Evolutionary conservation across 2,329 filamentous ascomycete species (phyloP), one percentile per base, ranked within the genome.

Genomic region (Myriosclerotinia duriaeana): DNA sequence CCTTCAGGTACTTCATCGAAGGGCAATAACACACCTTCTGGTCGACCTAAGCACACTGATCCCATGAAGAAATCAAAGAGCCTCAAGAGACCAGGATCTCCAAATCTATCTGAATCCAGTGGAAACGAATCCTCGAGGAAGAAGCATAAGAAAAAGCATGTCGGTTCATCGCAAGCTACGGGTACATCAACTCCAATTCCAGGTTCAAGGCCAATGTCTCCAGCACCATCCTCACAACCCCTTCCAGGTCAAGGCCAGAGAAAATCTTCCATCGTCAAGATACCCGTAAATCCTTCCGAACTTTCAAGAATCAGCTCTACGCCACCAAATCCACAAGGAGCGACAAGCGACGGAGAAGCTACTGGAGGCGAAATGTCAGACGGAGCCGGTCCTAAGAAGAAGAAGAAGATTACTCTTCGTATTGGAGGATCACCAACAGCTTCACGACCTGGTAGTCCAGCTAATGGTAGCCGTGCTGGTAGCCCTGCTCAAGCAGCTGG

Each of bases 81-180:
- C 42, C 84, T 94, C 63, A 97, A 97, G 80, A 88, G 94, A 40
- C 85, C 91, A 42, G 92, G 93, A 22, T 97, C 93, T 20, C 92
- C 93, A 3, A 90, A 93, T 70, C 83, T 91, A 42, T 97, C 76
- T 0, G 94, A 98, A 76, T 92, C 92, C 12, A 96, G 92, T 76
- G 94, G 92, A 64, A 96, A 93, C 72, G 94, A 98, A 77, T 94
- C 91, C 0, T 87, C 88, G 34, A 89, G 90, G 71, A 93, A 95
- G 79, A 92, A 91, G 80, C 86, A 85, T 76, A 86, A 90, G 75
- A 91, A 89, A 80, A 90, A 89, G 76, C 84, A 86, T 69, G 78
- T 78, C 1, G 75, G 80, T 20, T 83, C 83, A 17, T 76, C 81
- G 2, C 80, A 80, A 64, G 79, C 78, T 12, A 87, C 85, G 67